Conservation (phyloP, 2,329 filamentous ascomycete species). For the Pseudogymnoascus sp. region DNA sequence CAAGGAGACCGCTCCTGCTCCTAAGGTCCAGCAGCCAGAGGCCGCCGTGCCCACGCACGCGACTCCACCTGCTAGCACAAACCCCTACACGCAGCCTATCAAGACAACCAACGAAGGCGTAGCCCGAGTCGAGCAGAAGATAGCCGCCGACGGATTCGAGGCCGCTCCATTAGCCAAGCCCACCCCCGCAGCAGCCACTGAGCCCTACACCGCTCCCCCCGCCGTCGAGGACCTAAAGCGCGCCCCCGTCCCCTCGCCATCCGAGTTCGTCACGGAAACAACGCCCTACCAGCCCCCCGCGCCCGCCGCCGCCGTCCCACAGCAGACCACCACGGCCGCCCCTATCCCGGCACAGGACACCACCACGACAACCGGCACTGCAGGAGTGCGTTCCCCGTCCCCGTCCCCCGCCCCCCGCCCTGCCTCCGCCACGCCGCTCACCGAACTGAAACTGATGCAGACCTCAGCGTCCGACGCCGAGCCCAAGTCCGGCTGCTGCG, state of each 20-base stretch:
- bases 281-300: not conserved
- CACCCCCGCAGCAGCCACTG: not conserved
- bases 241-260: not conserved
- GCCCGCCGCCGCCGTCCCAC: not conserved
- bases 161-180: not conserved
- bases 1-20: not conserved
- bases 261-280: not conserved
- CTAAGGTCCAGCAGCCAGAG: not conserved
- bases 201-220: no score
- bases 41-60: not conserved
- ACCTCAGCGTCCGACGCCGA: not conserved
- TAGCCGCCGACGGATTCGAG: not conserved
- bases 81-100: not conserved
- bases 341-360: no score
- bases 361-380: no score
- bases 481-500: not conserved
- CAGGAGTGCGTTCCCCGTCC: not conserved
- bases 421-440: not conserved
- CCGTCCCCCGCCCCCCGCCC: not conserved
- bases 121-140: not conserved
- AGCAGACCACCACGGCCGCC: not conserved
- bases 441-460: not conserved
- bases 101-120: not conserved
- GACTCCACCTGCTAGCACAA: not conserved
- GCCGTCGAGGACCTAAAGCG: no score